Evolutionary conservation across 2,329 filamentous ascomycete genomes (phyloP), one percentile per base, ranked within the genome.

Genomic region (Xylaria sp.): DNA sequence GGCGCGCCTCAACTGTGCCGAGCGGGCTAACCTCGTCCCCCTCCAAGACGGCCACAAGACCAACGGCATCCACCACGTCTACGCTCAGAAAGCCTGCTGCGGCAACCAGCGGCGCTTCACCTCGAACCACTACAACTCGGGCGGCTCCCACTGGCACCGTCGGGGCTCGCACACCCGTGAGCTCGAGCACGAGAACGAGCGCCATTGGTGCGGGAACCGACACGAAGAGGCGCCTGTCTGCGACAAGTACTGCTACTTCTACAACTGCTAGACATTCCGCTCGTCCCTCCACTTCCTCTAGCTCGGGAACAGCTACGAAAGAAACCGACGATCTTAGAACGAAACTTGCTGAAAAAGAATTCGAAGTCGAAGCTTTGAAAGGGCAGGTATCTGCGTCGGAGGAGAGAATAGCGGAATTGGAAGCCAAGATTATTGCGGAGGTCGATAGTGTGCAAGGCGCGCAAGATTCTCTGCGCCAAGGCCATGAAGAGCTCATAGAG

Each of bases 311-410:
- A 17, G 81, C 83, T 7, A 77, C 83, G 23, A 89, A 88, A 79
- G 87, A 88, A 74, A 80, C 87, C 3, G 88, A 90, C 59, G 85
- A 88, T 54, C 81, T 91, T 51, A 90, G 88, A 80, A 78, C 82
- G 7, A 89, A 89, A 78, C 81, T 91, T 26, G 81, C 83, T 4
- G 83, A 87, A 38, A 88, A 87, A 70, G 87, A 90, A 74, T 77
- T 83, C 6, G 86, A 89, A 74, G 85, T 90, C 10, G 83, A 86
- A 63, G 79, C 84, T 13, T 83, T 90, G 36, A 88, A 87, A 77
- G 81, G 82, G 6, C 85, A 90, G 73, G 84, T 90, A 58, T 80
- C 84, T 66, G 79, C 83, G 9, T 88, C 86, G 0, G 82, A 89
- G 74, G 84, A 84, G 59, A 89, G 86, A 74, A 82, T 90, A 63